Base-by-base conservation (phyloP, 2,329 filamentous ascomycete genomes). In the Pestalotiopsis sp. region DNA sequence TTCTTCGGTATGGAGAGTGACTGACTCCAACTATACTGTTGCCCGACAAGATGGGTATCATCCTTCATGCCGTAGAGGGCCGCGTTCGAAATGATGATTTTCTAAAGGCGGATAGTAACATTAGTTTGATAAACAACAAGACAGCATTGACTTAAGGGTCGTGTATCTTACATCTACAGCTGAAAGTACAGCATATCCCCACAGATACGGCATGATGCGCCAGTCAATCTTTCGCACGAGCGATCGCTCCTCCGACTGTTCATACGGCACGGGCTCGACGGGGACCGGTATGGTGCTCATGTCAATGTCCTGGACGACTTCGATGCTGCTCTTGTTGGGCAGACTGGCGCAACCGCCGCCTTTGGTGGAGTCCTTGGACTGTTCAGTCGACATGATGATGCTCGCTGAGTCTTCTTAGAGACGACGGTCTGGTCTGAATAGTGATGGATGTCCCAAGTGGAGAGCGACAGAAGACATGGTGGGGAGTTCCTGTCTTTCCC, bases 11-110 rank as follows among this genome's bases (percentile, higher is more conserved):
- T 52, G 7, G 4, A 52, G 17, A 3, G 17, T 3, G 6, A 52
- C 45, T 52, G 45, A 52, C 45, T 60, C 57, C 57, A 60, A 60
- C 57, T 60, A 27, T 60, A 60, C 25, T 31, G 31, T 13, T 60
- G 57, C 12, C 57, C 57, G 17, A 38, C 31, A 7, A 60, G 57
- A 60, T 38, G 25, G 12, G 25, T 60, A 11, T 60, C 57, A 23
- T 27, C 31, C 23, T 60, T 27, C 57, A 60, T 60, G 57, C 57
- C 57, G 57, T 60, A 60, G 7, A 60, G 57, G 7, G 57, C 57
- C 4, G 57, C 57, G 1, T 60, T 60, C 4, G 57, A 60, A 4
- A 60, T 36, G 14, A 60, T 38, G 23, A 60, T 60, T 60, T 60
- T 60, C 57, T 60, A 3, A 4, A 52, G 45, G 11, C 2, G 20